Percentiles rank a stretch among this genome's conserved stretches.
These are phyloP conservation scores for Tylopilus sp. DNA, from an alignment of 1,284 basidiomycete species.

Conservation along the genomic window DNA sequence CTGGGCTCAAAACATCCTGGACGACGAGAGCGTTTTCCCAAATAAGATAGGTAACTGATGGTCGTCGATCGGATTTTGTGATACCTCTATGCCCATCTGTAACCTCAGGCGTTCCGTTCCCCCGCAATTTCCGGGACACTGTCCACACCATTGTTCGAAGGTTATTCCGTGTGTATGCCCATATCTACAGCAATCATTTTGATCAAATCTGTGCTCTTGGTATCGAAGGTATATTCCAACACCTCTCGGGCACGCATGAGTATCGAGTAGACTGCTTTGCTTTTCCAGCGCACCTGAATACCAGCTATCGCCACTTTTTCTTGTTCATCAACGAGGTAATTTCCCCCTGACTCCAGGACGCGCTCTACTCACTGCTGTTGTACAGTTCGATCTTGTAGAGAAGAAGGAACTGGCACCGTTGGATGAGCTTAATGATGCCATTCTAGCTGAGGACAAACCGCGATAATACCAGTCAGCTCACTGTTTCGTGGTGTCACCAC, in stretches of 20 bases:
- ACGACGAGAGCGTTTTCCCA: slow-evolving; percentile 92
- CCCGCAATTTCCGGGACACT: slow-evolving; percentile 86
- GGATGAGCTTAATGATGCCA: slow-evolving; percentile 95
- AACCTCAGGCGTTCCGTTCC: slow-evolving; percentile 80
- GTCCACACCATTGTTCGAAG: slow-evolving; percentile 91
- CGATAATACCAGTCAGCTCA: slow-evolving; percentile 28
- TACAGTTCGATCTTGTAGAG: slow-evolving; percentile 92
- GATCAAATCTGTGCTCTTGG: slow-evolving; percentile 98
- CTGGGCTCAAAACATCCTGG: slow-evolving; percentile 92
- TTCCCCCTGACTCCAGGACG: neutral
- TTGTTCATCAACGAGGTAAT: slow-evolving; percentile 93
- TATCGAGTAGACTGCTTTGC: slow-evolving; percentile 1
- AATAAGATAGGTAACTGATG: slow-evolving; percentile 78
- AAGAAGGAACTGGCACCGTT: slow-evolving; percentile 95
- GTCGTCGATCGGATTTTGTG: neutral
- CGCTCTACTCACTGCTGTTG: slow-evolving; percentile 9
- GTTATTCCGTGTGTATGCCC: slow-evolving; percentile 96
- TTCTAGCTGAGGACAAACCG: slow-evolving; percentile 80
- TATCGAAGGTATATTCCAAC: slow-evolving; percentile 76
- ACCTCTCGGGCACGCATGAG: neutral
- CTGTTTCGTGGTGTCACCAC: neutral
- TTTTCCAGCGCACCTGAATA: slow-evolving; percentile 89
- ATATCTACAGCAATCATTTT: slow-evolving; percentile 99
- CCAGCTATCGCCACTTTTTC: slow-evolving; percentile 98
- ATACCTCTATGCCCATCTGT: neutral